Evolutionary conservation across 371 early-diverging fungal genomes (phyloP).

Genomic region (Dipsacomyces acuminosporus): DNA sequence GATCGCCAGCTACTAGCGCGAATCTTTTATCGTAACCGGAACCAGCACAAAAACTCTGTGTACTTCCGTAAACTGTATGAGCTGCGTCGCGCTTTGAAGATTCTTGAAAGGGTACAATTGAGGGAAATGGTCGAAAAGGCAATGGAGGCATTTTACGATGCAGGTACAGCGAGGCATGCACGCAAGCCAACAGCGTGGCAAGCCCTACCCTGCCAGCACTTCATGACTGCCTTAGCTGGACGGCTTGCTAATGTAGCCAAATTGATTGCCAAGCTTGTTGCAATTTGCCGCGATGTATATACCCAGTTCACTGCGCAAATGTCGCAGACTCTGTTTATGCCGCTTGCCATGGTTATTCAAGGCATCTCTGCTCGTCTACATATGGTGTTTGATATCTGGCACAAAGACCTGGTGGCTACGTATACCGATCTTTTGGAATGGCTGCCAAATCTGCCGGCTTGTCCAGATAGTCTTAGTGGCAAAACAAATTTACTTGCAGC

Average conservation of each 20-base stretch:
- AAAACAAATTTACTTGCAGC: neutral
- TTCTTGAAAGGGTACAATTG: conserved; percentile 4
- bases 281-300: conserved; percentile 11
- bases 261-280: conserved; percentile 11
- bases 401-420: conserved; percentile 5
- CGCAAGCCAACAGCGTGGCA: conserved; percentile 8
- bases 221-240: conserved; percentile 5
- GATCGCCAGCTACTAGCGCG: conserved; percentile 23
- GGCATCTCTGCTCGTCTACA: conserved; percentile 21
- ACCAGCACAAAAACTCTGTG: conserved; percentile 23
- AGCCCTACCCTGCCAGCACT: conserved; percentile 18
- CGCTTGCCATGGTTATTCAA: conserved; percentile 24
- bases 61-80: conserved; percentile 25
- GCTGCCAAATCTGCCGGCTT: conserved; percentile 25
- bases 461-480: conserved; percentile 12
- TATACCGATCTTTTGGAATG: conserved; percentile 14
- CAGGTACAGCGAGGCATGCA: neutral
- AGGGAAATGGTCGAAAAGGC: conserved; percentile 3
- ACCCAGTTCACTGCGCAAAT: conserved; percentile 21
- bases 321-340: conserved; percentile 37
- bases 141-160: conserved; percentile 3
- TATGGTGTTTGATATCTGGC: conserved; percentile 20
- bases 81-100: conserved; percentile 24
- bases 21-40: conserved; percentile 39
- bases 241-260: conserved; percentile 4